Percentiles rank a stretch among this genome's conserved stretches.
phyloP scores from a whole-genome alignment of 192 early-diverging fungal species.

The Glomus cerebriforme region DNA sequence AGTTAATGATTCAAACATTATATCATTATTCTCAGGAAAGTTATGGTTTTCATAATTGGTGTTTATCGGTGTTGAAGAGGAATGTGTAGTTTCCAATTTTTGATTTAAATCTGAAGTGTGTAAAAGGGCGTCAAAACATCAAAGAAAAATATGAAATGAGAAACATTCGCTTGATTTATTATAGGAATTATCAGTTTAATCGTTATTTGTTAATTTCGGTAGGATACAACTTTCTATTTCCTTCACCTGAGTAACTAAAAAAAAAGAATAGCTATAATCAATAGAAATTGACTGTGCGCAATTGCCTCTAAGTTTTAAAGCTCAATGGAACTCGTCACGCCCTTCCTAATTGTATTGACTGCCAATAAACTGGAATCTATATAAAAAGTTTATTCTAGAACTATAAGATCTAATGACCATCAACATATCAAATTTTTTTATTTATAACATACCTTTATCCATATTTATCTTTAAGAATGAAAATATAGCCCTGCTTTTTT shows the following conservation, averaged over 20 bases:
- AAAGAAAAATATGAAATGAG: neutral
- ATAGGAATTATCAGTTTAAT: neutral
- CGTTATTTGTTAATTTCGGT: neutral
- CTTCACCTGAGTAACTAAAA: slow-evolving; percentile 12
- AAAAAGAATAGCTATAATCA: neutral
- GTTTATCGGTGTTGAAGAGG: neutral
- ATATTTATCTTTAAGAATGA: neutral
- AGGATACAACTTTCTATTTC: neutral
- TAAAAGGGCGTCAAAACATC: neutral
- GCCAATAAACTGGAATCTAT: neutral
- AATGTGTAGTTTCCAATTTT: neutral
- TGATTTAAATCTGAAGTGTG: neutral
- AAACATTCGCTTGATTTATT: neutral
- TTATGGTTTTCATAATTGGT: neutral
- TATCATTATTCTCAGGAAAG: neutral
- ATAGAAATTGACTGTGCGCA: neutral
- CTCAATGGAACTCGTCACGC: neutral
- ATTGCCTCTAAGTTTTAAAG: neutral
- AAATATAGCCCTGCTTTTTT: neutral
- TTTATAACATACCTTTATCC: neutral
- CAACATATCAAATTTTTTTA: neutral
- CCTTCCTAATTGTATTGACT: neutral
- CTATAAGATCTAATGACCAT: neutral
- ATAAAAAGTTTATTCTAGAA: neutral
- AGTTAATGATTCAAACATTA: neutral